A percentile compares a stretch with the other conserved stretches of the same genome.
These are phyloP conservation scores for Tetrapisispora fleetii DNA, from an alignment of 805 yeast genomes.

Conservation along the genomic window DNA sequence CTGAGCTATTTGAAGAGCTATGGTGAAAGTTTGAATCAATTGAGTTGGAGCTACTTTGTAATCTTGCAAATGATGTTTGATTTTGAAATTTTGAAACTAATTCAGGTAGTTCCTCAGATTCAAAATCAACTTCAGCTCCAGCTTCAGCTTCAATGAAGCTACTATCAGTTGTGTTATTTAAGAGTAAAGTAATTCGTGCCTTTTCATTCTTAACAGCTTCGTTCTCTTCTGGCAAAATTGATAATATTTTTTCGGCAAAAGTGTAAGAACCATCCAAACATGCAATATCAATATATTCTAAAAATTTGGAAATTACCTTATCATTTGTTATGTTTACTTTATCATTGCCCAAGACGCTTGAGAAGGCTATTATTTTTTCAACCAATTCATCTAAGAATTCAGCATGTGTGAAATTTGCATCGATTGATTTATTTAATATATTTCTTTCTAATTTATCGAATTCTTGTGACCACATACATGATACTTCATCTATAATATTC, in stretches of 20 bases:
- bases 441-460: conserved; percentile 39
- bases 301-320: conserved; percentile 39
- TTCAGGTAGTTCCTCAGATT: neutral
- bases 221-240: conserved; percentile 60
- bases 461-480: conserved; percentile 78
- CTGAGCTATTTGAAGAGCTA: neutral
- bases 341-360: conserved; percentile 16
- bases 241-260: conserved; percentile 61
- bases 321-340: conserved; percentile 18
- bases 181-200: conserved; percentile 66
- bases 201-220: conserved; percentile 65
- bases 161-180: conserved; percentile 27
- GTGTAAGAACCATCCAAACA: conserved; percentile 77
- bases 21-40: neutral
- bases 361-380: conserved; percentile 66
- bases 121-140: neutral
- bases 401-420: conserved; percentile 76
- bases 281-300: conserved; percentile 73
- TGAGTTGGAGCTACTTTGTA: neutral
- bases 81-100: neutral
- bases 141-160: neutral
- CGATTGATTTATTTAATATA: conserved; percentile 29
- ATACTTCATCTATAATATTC: conserved; percentile 64
- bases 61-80: neutral
- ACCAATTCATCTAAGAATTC: conserved; percentile 72